These are phyloP conservation scores for Cinnamomum micranthum DNA, from an alignment of 164 flowering plant genomes.

Conservation along the genomic window DNA sequence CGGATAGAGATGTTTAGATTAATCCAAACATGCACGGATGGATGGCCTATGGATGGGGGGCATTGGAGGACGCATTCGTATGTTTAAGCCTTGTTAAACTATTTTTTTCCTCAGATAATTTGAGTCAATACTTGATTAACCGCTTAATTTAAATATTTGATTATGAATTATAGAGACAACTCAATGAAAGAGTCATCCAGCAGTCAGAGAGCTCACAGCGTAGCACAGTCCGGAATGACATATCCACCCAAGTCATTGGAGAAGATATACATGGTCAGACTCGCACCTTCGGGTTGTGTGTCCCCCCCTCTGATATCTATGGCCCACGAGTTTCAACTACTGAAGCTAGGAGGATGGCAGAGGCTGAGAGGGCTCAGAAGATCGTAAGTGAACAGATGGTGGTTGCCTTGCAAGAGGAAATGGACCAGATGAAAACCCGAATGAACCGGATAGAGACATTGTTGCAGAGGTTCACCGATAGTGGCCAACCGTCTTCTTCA, in stretches of 20 bases:
- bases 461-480: too few relatives aligned
- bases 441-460: too few relatives aligned
- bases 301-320: slow-evolving; percentile 3
- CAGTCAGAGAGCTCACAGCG: neutral
- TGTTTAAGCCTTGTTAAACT: slow-evolving; percentile 1
- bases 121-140: neutral
- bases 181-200: slow-evolving; percentile 6
- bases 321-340: slow-evolving; percentile 3
- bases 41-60: slow-evolving; percentile 24
- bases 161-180: slow-evolving; percentile 15
- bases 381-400: too few relatives aligned
- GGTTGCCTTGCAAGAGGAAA: too few relatives aligned
- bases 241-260: slow-evolving; percentile 21
- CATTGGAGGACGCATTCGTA: slow-evolving; percentile 20
- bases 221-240: slow-evolving; percentile 9
- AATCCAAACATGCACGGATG: slow-evolving; percentile 27
- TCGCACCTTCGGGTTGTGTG: slow-evolving; percentile 12
- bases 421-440: too few relatives aligned
- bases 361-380: too few relatives aligned
- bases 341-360: neutral
- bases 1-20: slow-evolving; percentile 26
- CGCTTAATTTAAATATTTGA: neutral
- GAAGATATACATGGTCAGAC: slow-evolving; percentile 10
- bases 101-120: neutral
- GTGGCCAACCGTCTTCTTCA: too few relatives aligned